Base-by-base conservation (phyloP, 108 stramenopile species). In the Cyclotella distinguenda region DNA sequence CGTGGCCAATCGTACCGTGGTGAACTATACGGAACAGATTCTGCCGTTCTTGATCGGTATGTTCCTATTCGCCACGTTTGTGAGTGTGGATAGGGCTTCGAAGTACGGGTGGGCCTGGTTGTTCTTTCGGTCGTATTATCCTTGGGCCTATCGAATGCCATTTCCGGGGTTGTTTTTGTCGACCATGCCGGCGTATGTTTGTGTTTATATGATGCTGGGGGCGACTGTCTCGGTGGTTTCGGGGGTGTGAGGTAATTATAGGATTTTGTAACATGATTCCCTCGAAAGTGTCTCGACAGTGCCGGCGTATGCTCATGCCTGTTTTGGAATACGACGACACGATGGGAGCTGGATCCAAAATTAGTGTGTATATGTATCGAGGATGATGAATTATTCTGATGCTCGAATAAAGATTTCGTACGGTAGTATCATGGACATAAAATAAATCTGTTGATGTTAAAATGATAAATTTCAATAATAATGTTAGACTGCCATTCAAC, bases 101-200 rank as follows among this genome's bases (percentile, higher is more conserved):
- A 50, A 7, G 22, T 64, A 26, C 23, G 62, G 62, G 1, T 64
- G 62, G 62, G 32, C 35, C 11, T 64, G 62, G 62, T 0, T 64
- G n/a, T 64, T 64, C 32, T 64, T 64, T 39, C 33, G 62, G 3
- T 51, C 62, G 6, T 64, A 51, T 34, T 64, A 64, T 35, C 45
- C 28, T 11, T 38, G 23, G n/a, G 62, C 18, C 2, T 50, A 22
- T 31, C 34, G 39, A 4, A 35, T 2, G 48, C 33, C 33, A 21
- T 18, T 64, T 6, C 62, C 62, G 12, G 9, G n/a, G 3, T 47
- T 64, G 45, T 64, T 64, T 64, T 35, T 64, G 34, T 64, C 62
- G 11, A 64, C 62, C 9, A 36, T 64, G 26, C 62, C 62, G 13
- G 62, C 62, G 21, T 64, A 64, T 39, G 27, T 19, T 9, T 64